Evolutionary conservation across 169 alveolate genomes (phyloP), one percentile per base, ranked within the genome.

Genomic region (Eimeria zaria): DNA sequence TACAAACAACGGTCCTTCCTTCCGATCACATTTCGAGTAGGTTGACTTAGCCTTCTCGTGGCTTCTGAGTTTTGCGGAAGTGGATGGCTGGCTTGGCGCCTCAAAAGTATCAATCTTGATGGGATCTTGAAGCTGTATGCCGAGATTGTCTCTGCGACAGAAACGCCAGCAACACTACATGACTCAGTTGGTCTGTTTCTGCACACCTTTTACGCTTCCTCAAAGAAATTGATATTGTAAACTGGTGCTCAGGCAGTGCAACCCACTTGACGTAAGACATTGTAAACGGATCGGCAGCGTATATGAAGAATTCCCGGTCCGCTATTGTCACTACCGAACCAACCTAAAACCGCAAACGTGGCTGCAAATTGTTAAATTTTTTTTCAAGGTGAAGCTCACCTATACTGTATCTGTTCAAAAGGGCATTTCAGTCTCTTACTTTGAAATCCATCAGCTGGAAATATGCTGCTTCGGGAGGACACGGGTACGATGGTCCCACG

Each of bases 251-350:
- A 27, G 27, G 33, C 67, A 78, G 39, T 20, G 73, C 51, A 53
- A 39, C 91, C 71, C 60, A 83, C 91, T 83, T 83, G 51, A 83
- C 51, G 46, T 48, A 83, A 20, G 91, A 51, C 48, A 36, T 83
- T 16, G 91, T 83, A 55, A 83, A 83, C 12, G 91, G 53, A 55
- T 83, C 91, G 12, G 91, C 91, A 33, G 76, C 91, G 46, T 83
- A 83, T 83, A 83, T 83, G 74, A 55, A 83, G 55, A 83, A 83
- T 7, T 83, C 91, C 73, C 91, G 91, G 67, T 83, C 91, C 91
- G 91, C 91, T 14, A 83, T 55, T 22, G 55, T 55, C 46, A 83
- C 73, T 8, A 55, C 91, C 48, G 91, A 83, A 24, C 91, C 91
- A 83, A 83, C 91, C 91, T 83, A 33, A 53, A 9, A 36, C 2